These are phyloP conservation scores for Neurospora sp. DNA, from an alignment of 495 filamentous ascomycete species.

Conservation along the genomic window DNA sequence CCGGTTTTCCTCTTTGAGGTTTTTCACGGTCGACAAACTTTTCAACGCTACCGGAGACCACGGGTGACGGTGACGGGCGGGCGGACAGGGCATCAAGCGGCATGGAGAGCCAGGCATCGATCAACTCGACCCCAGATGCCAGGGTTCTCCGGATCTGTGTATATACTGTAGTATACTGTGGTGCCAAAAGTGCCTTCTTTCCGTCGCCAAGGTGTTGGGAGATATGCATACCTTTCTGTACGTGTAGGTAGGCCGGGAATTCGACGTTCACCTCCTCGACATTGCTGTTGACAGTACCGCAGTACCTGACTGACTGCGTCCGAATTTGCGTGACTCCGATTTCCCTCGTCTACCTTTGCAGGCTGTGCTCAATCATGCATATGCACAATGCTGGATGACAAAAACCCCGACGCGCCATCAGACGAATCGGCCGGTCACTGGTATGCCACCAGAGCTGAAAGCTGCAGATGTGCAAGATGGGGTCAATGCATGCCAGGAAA, in stretches of 20 bases:
- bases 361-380: conserved; percentile 40
- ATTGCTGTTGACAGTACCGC: neutral
- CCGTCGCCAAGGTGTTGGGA: neutral
- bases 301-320: neutral
- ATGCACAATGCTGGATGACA: conserved; percentile 26
- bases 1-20: neutral
- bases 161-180: neutral
- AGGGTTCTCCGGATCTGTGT: neutral
- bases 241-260: neutral
- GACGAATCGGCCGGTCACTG: conserved; percentile 26
- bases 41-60: neutral
- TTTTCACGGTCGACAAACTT: neutral
- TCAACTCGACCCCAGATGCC: neutral
- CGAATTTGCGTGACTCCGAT: neutral
- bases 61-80: neutral
- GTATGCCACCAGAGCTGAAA: conserved; percentile 37
- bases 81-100: neutral
- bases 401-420: conserved; percentile 19
- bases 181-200: neutral
- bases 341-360: conserved; percentile 6
- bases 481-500: neutral
- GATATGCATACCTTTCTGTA: neutral
- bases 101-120: neutral
- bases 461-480: conserved; percentile 27
- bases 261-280: no score